These are phyloP conservation scores for Ceriops zippeliana DNA, from an alignment of 345 rosid genomes.

Conservation along the genomic window DNA sequence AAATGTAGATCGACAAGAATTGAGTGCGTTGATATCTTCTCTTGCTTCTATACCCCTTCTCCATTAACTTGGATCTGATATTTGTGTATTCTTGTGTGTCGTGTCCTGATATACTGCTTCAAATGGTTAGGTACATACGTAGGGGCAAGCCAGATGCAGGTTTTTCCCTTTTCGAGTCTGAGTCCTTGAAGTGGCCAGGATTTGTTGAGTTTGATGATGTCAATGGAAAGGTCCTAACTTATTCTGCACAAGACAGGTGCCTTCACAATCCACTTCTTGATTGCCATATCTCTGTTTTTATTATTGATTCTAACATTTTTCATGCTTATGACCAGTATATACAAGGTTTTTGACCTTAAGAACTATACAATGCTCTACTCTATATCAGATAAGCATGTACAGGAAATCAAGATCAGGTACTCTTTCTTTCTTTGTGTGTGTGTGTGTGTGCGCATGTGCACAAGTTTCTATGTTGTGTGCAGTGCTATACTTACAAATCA, in stretches of 20 bases:
- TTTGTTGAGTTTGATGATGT: conserved; percentile 99
- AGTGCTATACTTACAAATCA: not conserved
- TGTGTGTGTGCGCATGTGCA: no score
- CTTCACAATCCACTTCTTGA: conserved; percentile 11
- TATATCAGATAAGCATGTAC: conserved; percentile 79
- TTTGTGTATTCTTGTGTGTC: no score
- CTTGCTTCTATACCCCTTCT: not conserved
- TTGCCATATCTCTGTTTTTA: conserved; percentile 15
- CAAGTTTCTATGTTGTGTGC: not conserved
- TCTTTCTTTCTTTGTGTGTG: conserved; percentile 20
- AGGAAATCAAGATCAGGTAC: conserved; percentile 96
- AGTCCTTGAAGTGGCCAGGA: conserved; percentile 98
- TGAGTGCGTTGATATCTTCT: conserved; percentile 47
- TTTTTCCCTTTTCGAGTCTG: conserved; percentile 91
- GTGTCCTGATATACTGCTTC: conserved; percentile 4
- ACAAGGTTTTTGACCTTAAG: conserved; percentile 94
- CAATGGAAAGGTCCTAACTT: conserved; percentile 90
- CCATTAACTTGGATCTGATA: not conserved
- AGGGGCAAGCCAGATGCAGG: conserved; percentile 96
- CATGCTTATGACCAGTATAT: conserved; percentile 49
- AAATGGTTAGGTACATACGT: conserved; percentile 63
- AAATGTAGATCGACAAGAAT: conserved; percentile 95
- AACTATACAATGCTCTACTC: conserved; percentile 92
- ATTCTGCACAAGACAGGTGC: conserved; percentile 92
- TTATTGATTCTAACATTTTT: conserved; percentile 6